Conservation (phyloP, 73 alveolate species). For the Tetrahymena elliotti region DNA sequence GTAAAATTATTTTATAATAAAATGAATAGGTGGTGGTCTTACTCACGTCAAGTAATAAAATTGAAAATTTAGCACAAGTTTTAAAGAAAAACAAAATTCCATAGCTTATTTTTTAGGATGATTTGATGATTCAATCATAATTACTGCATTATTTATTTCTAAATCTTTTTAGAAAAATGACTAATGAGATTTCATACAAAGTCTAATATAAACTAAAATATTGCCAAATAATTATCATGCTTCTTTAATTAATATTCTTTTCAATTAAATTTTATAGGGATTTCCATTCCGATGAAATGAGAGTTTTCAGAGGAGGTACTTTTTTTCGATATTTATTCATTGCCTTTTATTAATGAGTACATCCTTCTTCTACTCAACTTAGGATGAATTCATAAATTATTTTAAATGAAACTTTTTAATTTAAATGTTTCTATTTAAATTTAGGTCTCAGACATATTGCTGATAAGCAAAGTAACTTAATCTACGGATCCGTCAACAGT, state of each 20-base stretch:
- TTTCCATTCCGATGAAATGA: slow-evolving; percentile 37
- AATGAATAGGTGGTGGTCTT: background rate
- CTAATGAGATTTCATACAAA: background rate
- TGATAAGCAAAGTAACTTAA: background rate
- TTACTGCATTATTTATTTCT: background rate
- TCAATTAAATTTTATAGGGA: background rate
- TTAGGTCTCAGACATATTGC: slow-evolving; percentile 38
- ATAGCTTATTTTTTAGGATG: background rate
- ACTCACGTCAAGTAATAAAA: background rate
- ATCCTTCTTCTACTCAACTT: background rate
- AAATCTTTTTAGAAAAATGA: background rate
- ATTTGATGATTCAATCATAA: background rate
- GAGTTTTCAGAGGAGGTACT: slow-evolving; percentile 33
- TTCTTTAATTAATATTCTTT: background rate
- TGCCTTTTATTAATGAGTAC: background rate
- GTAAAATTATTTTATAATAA: background rate
- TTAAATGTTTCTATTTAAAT: background rate
- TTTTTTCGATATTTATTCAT: background rate
- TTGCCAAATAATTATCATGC: background rate
- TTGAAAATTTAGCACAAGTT: background rate
- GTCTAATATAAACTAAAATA: background rate
- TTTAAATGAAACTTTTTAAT: background rate
- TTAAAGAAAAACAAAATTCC: background rate
- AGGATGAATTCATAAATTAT: background rate
- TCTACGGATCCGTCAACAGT: slow-evolving; percentile 5